Base-by-base conservation (phyloP, 139 green algal species). In the Picochlorum costavermella region DNA sequence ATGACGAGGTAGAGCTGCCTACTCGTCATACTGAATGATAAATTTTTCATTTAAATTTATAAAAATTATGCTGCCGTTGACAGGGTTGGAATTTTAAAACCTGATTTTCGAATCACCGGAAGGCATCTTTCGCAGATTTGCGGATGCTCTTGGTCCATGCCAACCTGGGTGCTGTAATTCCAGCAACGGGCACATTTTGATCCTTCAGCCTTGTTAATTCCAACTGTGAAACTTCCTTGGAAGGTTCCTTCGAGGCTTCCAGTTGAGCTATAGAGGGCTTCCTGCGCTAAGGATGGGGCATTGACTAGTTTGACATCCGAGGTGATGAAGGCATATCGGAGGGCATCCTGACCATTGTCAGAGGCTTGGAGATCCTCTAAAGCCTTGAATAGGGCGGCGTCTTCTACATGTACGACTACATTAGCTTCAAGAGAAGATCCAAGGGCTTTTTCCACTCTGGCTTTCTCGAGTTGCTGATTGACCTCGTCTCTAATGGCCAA, bases 161-260 rank as follows among this genome's bases (percentile, higher is more conserved):
- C 87, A 6, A 72, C 61, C 14, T 43, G 13, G 1, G 53, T n/a
- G 44, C 78, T 87, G 77, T 95, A 98, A 73, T 95, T 96, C 94
- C 94, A 99, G 76, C 94, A 99, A 55, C 94, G 84, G 25, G 74
- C 81, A 77, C 92, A 98, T 69, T 96, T 96, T 46, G 20, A n/a
- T 29, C 93, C 92, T 1, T 69, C 65, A 5, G 93, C 93, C 2
- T 72, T 64, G 1, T 26, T 28, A n/a, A 98, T 83, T 9, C 89
- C 91, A 56, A 96, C 81, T 46, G 70, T 80, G 23, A 96, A 74
- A 2, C 67, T 82, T 4, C 81, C 67, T 28, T 20, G 10, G 4
- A 61, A 63, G 23, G 60, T 59, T 33, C 70, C 71, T 57, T 81
- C 60, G 69, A 74, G 36, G 12, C 56, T 29, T 12, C 64, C 60